Percentiles rank a stretch among this genome's conserved stretches.
Conservation (phyloP, 2,329 filamentous ascomycete species). For the Aspergillus piperis region DNA sequence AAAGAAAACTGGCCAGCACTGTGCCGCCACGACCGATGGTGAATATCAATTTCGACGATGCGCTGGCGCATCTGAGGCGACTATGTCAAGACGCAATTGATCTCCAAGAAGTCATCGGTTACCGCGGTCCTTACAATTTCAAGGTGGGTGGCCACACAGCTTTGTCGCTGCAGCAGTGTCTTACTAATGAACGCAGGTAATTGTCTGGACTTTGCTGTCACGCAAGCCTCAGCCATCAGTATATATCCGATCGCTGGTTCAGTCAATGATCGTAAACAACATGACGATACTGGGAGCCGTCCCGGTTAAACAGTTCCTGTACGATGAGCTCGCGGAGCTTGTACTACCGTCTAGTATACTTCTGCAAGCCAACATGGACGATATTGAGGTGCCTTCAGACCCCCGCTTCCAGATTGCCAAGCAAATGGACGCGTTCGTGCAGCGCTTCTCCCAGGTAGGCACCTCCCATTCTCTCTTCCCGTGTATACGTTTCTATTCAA, state of each 20-base stretch:
- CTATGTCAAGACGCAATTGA: slow-evolving; percentile 73
- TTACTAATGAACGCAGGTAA: slow-evolving; percentile 55
- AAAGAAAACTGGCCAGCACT: slow-evolving; percentile 87
- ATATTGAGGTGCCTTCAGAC: slow-evolving; percentile 72
- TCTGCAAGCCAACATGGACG: slow-evolving; percentile 72
- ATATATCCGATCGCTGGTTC: slow-evolving; percentile 77
- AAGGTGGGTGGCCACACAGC: slow-evolving; percentile 51
- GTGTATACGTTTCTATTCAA: neutral
- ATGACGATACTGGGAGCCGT: slow-evolving; percentile 68
- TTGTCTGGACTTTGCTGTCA: slow-evolving; percentile 72
- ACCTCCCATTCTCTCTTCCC: neutral
- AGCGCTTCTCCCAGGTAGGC: slow-evolving; percentile 52
- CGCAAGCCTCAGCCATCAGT: slow-evolving; percentile 80
- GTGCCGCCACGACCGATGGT: slow-evolving; percentile 92
- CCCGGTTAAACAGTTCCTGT: slow-evolving; percentile 72
- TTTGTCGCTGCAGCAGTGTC: neutral
- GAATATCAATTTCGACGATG: slow-evolving; percentile 69
- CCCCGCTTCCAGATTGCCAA: slow-evolving; percentile 71
- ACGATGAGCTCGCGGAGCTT: slow-evolving; percentile 76
- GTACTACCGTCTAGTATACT: slow-evolving; percentile 72
- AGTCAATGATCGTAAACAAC: slow-evolving; percentile 72
- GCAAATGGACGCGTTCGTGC: slow-evolving; percentile 69
- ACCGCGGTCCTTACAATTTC: slow-evolving; percentile 67
- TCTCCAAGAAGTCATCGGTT: slow-evolving; percentile 67
- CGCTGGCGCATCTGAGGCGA: slow-evolving; percentile 67